A percentile compares a stretch with the other conserved stretches of the same genome.
These are phyloP conservation scores for Emergomyces africanus DNA, from an alignment of 2,329 filamentous ascomycete genomes.

Conservation along the genomic window DNA sequence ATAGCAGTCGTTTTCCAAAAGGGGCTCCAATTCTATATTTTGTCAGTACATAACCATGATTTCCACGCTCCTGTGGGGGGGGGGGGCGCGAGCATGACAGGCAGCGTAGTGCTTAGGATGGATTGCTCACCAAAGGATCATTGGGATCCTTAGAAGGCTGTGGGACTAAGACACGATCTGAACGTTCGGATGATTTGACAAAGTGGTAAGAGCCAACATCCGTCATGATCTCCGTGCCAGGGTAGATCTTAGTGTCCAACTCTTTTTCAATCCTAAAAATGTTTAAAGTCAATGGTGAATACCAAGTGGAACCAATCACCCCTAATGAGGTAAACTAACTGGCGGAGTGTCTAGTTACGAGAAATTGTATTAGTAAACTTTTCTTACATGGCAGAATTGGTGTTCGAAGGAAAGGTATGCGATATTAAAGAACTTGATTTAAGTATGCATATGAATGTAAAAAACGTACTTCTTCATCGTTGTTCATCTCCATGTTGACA, in stretches of 20 bases:
- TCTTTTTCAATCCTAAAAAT: conserved; percentile 35
- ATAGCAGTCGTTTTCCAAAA: conserved; percentile 40
- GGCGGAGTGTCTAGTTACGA: conserved; percentile 12
- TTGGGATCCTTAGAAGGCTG: conserved; percentile 36
- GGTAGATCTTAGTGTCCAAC: conserved; percentile 41
- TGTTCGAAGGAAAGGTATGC: background rate
- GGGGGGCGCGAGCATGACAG: background rate
- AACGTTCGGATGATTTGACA: conserved; percentile 38
- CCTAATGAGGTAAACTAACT: conserved; percentile 10
- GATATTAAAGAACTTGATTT: background rate
- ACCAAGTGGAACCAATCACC: background rate
- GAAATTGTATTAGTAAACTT: background rate
- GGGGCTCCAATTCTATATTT: conserved; percentile 33
- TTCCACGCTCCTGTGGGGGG: background rate
- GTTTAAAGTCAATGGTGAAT: background rate
- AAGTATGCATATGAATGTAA: background rate
- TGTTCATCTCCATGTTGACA: conserved; percentile 38
- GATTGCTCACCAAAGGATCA: conserved; percentile 30
- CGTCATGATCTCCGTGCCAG: conserved; percentile 48
- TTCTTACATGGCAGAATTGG: background rate
- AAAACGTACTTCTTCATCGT: conserved; percentile 27
- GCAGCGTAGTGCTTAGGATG: background rate
- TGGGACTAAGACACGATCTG: conserved; percentile 34
- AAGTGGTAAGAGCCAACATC: conserved; percentile 53
- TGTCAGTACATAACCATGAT: background rate